These are phyloP conservation scores for Curvularia sp. DNA, from an alignment of 2,329 filamentous ascomycete species.

Conservation along the genomic window DNA sequence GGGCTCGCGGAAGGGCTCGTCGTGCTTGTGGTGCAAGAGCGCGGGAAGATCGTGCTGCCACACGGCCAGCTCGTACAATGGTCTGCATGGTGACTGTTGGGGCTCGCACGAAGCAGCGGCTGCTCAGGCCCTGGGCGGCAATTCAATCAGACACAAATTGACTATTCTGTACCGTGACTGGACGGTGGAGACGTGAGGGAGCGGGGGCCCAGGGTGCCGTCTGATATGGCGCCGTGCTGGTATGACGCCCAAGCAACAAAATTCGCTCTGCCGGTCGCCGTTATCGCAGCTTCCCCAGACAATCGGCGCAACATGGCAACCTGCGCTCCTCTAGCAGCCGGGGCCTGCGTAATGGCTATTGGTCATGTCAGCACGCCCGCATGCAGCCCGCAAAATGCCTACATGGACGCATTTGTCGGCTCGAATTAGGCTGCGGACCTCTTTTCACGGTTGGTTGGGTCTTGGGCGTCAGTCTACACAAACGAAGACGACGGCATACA, in stretches of 20 bases:
- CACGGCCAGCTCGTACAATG: conserved; percentile 48
- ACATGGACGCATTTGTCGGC: not conserved
- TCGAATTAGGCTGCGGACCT: not conserved
- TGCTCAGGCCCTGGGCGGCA: conserved; percentile 13
- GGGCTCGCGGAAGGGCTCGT: conserved; percentile 42
- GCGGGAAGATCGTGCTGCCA: conserved; percentile 46
- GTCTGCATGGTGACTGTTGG: conserved; percentile 46
- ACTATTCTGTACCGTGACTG: conserved; percentile 6
- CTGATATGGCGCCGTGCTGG: conserved; percentile 29
- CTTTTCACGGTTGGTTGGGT: not conserved
- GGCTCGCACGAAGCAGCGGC: conserved; percentile 32
- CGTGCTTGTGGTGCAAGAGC: conserved; percentile 39
- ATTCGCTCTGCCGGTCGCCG: conserved; percentile 31
- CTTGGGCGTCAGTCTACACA: not conserved
- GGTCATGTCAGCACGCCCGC: not conserved
- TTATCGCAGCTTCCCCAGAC: conserved; percentile 23
- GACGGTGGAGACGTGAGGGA: conserved; percentile 21
- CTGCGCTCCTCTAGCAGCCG: conserved; percentile 2
- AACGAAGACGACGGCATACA: not conserved
- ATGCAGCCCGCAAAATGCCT: not conserved
- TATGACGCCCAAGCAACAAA: conserved; percentile 40
- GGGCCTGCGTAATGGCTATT: conserved; percentile 5
- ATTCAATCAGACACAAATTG: conserved; percentile 32
- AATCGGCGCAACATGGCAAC: conserved; percentile 7
- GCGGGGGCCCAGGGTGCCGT: conserved; percentile 3